A percentile compares a stretch with the other conserved stretches of the same genome.
phyloP scores from a whole-genome alignment of 164 flowering plant species.

The Magnolia changhungtana region DNA sequence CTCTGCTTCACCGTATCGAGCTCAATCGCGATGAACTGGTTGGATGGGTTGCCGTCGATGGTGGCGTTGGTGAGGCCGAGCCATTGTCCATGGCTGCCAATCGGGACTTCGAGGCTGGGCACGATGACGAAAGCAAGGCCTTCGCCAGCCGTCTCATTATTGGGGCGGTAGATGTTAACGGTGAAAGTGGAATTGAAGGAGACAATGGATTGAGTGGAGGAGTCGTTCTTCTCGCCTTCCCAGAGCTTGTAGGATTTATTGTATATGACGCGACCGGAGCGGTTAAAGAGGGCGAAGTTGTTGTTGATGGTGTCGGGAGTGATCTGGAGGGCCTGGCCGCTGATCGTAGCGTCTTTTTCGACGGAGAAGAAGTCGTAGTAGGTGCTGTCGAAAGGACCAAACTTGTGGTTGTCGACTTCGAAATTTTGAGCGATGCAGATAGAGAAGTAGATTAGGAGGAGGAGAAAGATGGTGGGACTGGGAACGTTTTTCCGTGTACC shows the following conservation, averaged over 20 bases:
- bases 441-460: background rate
- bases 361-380: background rate
- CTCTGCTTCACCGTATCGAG: constrained; percentile 52
- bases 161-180: constrained; percentile 33
- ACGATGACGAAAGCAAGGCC: constrained; percentile 65
- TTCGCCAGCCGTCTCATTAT: constrained; percentile 31
- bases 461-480: background rate
- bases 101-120: constrained; percentile 31
- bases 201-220: constrained; percentile 15
- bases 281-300: constrained; percentile 16
- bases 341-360: constrained; percentile 15
- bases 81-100: constrained; percentile 42
- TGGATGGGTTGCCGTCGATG: constrained; percentile 32
- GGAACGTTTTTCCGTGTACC: background rate
- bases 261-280: constrained; percentile 30
- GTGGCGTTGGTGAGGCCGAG: constrained; percentile 57
- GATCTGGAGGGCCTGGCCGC: constrained; percentile 30
- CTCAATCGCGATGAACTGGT: constrained; percentile 56
- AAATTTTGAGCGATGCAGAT: background rate
- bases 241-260: constrained; percentile 23
- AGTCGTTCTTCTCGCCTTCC: constrained; percentile 8
- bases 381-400: constrained; percentile 5
- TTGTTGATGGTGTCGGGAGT: constrained; percentile 36
- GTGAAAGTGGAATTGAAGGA: constrained; percentile 48
- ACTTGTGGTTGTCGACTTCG: background rate